Percentiles rank a stretch among this genome's conserved stretches.
These are phyloP conservation scores for Phanerodontia chrysosporium DNA, from an alignment of 768 basidiomycete species.

Conservation along the genomic window DNA sequence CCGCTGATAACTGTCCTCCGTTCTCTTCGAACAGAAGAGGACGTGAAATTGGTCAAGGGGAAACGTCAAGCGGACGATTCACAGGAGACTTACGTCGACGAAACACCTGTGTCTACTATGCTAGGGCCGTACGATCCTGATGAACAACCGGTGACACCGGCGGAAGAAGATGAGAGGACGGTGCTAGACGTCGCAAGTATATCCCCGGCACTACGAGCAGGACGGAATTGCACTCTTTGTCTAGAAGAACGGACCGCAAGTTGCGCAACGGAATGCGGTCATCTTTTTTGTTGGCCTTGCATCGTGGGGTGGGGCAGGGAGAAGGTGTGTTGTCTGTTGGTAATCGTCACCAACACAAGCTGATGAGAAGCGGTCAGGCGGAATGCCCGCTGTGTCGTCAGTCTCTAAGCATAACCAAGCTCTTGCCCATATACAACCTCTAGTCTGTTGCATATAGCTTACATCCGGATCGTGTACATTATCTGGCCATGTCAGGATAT, in stretches of 20 bases:
- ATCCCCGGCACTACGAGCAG: slow-evolving; percentile 45
- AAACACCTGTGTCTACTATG: slow-evolving; percentile 54
- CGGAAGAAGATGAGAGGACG: slow-evolving; percentile 70
- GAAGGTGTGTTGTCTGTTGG: slow-evolving; percentile 52
- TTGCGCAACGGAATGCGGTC: slow-evolving; percentile 84
- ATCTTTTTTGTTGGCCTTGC: slow-evolving; percentile 88
- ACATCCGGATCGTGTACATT: neutral
- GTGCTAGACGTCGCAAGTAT: slow-evolving; percentile 57
- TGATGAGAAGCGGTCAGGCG: slow-evolving; percentile 39
- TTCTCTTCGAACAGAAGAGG: slow-evolving; percentile 19
- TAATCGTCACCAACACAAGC: neutral
- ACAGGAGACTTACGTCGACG: slow-evolving; percentile 50
- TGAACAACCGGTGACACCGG: slow-evolving; percentile 46
- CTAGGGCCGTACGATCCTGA: slow-evolving; percentile 50
- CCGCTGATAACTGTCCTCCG: slow-evolving; percentile 50
- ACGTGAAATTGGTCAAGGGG: slow-evolving; percentile 28
- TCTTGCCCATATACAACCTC: slow-evolving; percentile 83
- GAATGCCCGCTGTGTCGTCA: slow-evolving; percentile 90
- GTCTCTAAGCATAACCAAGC: slow-evolving; percentile 57
- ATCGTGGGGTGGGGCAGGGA: slow-evolving; percentile 87
- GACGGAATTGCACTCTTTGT: slow-evolving; percentile 77
- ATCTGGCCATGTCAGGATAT: slow-evolving; percentile 14
- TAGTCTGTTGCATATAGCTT: slow-evolving; percentile 29
- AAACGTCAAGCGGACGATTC: slow-evolving; percentile 29
- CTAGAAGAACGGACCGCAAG: slow-evolving; percentile 81